These are phyloP conservation scores for Pilatotrama ljubarskyi DNA, from an alignment of 768 basidiomycete species.

Conservation along the genomic window DNA sequence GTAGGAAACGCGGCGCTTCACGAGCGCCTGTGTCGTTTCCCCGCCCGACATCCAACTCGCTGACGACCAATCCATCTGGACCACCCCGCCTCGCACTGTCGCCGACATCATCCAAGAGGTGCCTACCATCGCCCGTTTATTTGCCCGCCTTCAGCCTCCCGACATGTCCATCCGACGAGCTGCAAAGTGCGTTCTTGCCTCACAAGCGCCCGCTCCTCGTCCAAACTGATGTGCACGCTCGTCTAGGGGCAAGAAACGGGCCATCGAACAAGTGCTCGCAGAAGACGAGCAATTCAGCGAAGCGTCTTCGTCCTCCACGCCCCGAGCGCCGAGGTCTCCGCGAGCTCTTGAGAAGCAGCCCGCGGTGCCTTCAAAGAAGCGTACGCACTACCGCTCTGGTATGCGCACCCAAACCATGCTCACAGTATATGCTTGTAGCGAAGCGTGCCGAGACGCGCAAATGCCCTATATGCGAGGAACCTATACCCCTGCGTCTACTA, in stretches of 20 bases:
- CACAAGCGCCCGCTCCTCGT: conserved; percentile 1
- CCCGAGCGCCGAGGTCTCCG: conserved; percentile 28
- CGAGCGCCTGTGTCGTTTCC: background rate
- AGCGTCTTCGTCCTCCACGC: conserved; percentile 38
- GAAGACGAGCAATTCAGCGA: conserved; percentile 30
- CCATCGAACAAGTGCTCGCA: conserved; percentile 31
- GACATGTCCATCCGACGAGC: conserved; percentile 18
- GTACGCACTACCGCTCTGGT: conserved; percentile 13
- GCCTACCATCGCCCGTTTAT: background rate
- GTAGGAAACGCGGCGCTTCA: background rate
- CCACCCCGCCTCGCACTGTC: background rate
- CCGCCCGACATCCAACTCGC: conserved; percentile 17
- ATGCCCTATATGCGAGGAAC: conserved; percentile 76
- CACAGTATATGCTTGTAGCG: conserved; percentile 36
- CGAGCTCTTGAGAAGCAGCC: conserved; percentile 18
- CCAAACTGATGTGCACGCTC: background rate
- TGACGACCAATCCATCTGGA: conserved; percentile 27
- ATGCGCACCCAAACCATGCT: background rate
- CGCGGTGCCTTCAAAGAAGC: conserved; percentile 44
- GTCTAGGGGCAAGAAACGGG: conserved; percentile 52
- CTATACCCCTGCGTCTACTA: conserved; percentile 72
- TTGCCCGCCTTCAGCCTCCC: conserved; percentile 24
- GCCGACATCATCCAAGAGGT: background rate
- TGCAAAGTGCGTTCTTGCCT: conserved; percentile 31
- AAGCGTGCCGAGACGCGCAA: conserved; percentile 73